Evolutionary conservation across 1,139 yeast species (phyloP), one percentile per base, ranked within the genome.

Genomic region (Yamadazyma jaroonii): DNA sequence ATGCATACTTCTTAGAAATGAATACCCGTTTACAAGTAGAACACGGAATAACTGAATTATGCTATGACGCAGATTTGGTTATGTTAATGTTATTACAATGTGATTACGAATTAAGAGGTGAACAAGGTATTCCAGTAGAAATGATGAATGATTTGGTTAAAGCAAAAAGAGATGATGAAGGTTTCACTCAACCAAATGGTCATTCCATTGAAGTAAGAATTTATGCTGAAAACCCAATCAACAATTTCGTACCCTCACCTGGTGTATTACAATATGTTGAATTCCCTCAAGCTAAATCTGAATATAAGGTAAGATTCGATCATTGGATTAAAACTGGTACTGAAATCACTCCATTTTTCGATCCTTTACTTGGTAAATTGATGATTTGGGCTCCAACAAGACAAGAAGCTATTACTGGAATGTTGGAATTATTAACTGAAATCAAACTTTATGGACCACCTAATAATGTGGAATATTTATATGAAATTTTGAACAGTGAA

Each of bases 11-110:
- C 40, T 45, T 62, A 34, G 68, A 62, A 44, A 57, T 62, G 57
- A 63, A 63, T 41, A 62, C 68, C 6, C 52, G 69, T 35, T 52
- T 63, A 25, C 69, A 63, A 47, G 69, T 63, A 13, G 69, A 63
- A 39, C 69, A 63, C 43, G 67, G 67, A 14, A 59, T 62, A 23
- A 57, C 67, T n/a, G 68, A 64, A 43, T 34, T 59, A 42, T 54
- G 59, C n/a, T 62, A 61, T 38, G 44, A 47, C 17, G 61, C 62
- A 13, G 68, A 63, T 44, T 44, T 63, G 31, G 62, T 62, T 30
- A 53, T 53, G 32, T 47, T 62, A 40, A 62, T 62, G 66, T 44
- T 61, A 10, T 43, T 59, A 25, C 67, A 61, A 46, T 59, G 64
- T 4, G 67, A 57, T 25, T 58, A 47, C 37, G 66, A 60, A 40